These are phyloP conservation scores for Cocos nucifera DNA, from an alignment of 176 grass and related monocot species.

Conservation along the genomic window DNA sequence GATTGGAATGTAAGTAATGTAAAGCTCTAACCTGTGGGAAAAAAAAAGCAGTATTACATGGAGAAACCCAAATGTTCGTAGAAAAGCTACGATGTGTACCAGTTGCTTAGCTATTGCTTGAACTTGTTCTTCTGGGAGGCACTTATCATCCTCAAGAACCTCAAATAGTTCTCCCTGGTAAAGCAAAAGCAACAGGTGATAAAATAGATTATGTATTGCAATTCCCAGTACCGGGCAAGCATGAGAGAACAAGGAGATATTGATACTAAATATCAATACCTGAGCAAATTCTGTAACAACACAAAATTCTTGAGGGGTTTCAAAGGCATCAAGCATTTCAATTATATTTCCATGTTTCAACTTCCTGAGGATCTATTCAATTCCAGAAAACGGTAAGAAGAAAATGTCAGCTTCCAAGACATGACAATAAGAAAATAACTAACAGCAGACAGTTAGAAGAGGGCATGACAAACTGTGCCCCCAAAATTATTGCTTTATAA, in stretches of 20 bases:
- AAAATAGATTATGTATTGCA: neutral
- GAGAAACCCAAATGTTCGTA: neutral
- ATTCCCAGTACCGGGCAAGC: neutral
- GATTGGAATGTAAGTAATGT: slow-evolving; percentile 89
- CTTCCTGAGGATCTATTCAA: slow-evolving; percentile 73
- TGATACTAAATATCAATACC: slow-evolving; percentile 30
- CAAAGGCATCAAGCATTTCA: slow-evolving; percentile 93
- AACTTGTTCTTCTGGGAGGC: slow-evolving; percentile 94
- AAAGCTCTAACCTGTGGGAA: slow-evolving; percentile 73
- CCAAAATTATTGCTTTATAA: no score
- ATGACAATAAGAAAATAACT: no score
- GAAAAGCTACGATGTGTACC: slow-evolving; percentile 18
- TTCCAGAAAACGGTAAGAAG: neutral
- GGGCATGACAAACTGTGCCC: no score
- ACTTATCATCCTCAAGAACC: slow-evolving; percentile 92
- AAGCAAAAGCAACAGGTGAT: slow-evolving; percentile 17
- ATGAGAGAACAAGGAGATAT: neutral
- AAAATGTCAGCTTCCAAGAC: neutral
- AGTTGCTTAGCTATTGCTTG: slow-evolving; percentile 97
- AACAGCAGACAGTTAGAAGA: no score
- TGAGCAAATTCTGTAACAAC: slow-evolving; percentile 97
- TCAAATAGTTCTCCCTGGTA: slow-evolving; percentile 92
- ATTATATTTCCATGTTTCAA: slow-evolving; percentile 97
- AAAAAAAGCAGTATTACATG: neutral
- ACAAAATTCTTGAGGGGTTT: slow-evolving; percentile 94